Evolutionary conservation across 371 early-diverging fungal genomes (phyloP), one percentile per base, ranked within the genome.

Genomic region (Mucor piriformis): DNA sequence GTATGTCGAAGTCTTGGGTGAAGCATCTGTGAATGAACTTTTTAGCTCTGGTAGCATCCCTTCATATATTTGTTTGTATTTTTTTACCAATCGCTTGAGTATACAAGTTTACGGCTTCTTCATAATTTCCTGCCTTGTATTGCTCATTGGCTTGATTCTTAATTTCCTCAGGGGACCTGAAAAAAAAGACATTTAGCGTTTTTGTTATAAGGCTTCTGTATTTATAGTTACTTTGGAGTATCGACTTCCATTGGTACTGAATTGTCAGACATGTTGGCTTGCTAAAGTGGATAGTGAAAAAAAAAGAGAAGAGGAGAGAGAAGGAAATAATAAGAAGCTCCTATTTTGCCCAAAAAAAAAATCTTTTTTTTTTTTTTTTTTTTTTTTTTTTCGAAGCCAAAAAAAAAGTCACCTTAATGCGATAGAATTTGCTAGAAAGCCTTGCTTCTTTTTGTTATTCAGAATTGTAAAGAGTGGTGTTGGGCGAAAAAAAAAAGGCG

Each of bases 1-100:
- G 63, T 86, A 89, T 1, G 87, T 91, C 3, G 89, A 67, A 13
- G 81, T 82, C 18, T 74, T 61, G 16, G 90, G 87, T 20, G 86
- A 82, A 27, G 85, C 61, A 42, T 87, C 83, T 72, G 65, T n/a
- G 8, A 13, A 10, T 13, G 10, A 32, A 23, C 23, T 56, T 42
- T 25, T 66, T 70, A 77, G n/a, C n/a, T n/a, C 81, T 89, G 53
- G 88, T 87, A 0, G 86, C 80, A 55, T 85, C 66, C n/a, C 73
- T 61, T 60, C 87, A 88, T 37, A 86, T 69, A 43, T 69, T 67
- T 21, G 85, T 71, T n/a, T 87, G 85, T 35, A 77, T 78, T 23
- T 70, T 37, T 37, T 66, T 73, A 79, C 81, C 91, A 55, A 89
- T 87, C 0, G 88, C 81, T 59, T 85, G 69, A 18, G 77, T 62